Base-by-base conservation (phyloP, 2,329 filamentous ascomycete genomes). In the Scytalidium lignicola region DNA sequence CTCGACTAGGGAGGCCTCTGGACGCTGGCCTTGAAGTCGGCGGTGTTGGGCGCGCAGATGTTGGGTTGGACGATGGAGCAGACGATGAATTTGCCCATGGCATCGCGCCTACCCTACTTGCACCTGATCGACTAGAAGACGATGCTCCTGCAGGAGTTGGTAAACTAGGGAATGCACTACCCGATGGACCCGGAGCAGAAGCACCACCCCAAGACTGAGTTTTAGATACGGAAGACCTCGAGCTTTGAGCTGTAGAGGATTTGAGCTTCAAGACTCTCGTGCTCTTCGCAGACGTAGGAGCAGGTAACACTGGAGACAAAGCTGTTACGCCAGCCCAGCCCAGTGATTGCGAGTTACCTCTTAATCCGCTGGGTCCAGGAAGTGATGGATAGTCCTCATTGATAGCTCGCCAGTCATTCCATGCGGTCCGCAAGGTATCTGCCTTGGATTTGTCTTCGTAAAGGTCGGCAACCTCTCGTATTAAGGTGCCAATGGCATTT, bases 391-490 rank as follows among this genome's bases (percentile, higher is more conserved):
- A 97, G 65, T 96, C 91, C 67, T 96, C 91, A 57, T 95, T 95
- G 69, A 95, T 93, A 32, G 90, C 90, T 43, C 89, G 88, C 89
- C 92, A 96, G 68, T 96, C 88, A 58, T 90, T 89, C 90, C 92
- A 96, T 1, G 91, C 89, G 60, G 86, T 86, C 21, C 90, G 79
- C 2, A 99, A 72, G 1, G 74, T 76, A 46, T 86, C 83, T 1
- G 82, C 82, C 64, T 95, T 96, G 17, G 67, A 65, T 44, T 85
- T 78, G 58, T 95, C 86, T 58, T 99, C 92, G 59, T 93, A 97
- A 10, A 99, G 82, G 46, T 97, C 92, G 4, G 92, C 88, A 2
- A 96, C 79, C 64, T 99, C 93, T 53, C 92, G 88, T 54, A 97
- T 80, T 1, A 99, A 77, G 21, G 91, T 96, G 13, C 91, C 91